Evolutionary conservation across 2,329 filamentous ascomycete species (phyloP).

Genomic region (Fusarium sp.): DNA sequence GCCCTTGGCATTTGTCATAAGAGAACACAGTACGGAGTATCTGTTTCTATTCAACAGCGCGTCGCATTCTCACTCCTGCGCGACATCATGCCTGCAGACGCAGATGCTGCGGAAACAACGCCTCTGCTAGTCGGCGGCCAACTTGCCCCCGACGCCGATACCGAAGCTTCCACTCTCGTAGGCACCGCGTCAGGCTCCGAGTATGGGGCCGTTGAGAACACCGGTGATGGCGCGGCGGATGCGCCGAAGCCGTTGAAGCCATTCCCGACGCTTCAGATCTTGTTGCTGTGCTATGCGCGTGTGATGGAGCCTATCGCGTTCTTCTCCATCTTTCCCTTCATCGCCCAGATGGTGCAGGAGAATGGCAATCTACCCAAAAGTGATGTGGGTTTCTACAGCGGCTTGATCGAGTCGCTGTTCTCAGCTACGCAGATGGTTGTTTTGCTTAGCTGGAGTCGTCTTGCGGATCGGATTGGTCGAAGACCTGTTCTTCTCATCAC

Average conservation of each 20-base stretch:
- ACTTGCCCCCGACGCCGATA: slow-evolving; percentile 36
- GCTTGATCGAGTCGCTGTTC: slow-evolving; percentile 80
- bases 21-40: background rate
- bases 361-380: slow-evolving; percentile 69
- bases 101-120: slow-evolving; percentile 35
- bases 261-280: slow-evolving; percentile 69
- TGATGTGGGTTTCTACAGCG: slow-evolving; percentile 84
- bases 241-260: slow-evolving; percentile 21
- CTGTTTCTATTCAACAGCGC: background rate
- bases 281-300: slow-evolving; percentile 78
- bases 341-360: slow-evolving; percentile 79
- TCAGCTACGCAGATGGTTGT: slow-evolving; percentile 80
- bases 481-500: slow-evolving; percentile 78
- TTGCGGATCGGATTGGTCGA: slow-evolving; percentile 72
- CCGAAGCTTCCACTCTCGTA: slow-evolving; percentile 43
- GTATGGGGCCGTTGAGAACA: slow-evolving; percentile 10
- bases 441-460: slow-evolving; percentile 78
- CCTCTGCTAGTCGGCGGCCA: slow-evolving; percentile 35
- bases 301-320: slow-evolving; percentile 83
- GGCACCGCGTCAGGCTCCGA: slow-evolving; percentile 31
- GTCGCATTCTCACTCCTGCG: background rate
- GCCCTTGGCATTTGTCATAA: slow-evolving; percentile 7
- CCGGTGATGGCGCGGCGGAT: slow-evolving; percentile 7
- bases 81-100: slow-evolving; percentile 25
- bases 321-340: slow-evolving; percentile 84